Evolutionary conservation across 345 rosid genomes (phyloP), one percentile per base, ranked within the genome.

Genomic region (Cardamine occulta): DNA sequence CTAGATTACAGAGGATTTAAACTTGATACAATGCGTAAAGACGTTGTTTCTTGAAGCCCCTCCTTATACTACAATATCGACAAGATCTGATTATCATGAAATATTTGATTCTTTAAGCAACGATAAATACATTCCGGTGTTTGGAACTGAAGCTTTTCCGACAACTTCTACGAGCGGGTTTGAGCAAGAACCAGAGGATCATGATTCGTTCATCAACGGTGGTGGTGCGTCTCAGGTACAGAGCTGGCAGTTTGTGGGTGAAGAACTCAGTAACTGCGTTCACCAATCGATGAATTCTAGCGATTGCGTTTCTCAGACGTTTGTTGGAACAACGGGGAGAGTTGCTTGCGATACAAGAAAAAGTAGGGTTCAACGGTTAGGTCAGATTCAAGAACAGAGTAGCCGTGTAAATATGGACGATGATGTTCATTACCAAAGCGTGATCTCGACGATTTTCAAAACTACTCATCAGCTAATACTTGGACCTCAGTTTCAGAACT

Each of bases 1-100:
- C 51, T 70, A 96, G 99, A 86, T 96, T 76, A 60, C 77, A 79
- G 99, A 96, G 80, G 98, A 96, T 70, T 81, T 68, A 3, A 72
- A 81, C 71, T 83, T 93, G 63, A 83, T 96, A 72, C 91, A 84
- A 71, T 81, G 64, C 39, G 72, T 91, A 12, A 84, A 87, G 81
- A 72, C 83, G 11, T 83, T 83, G 47, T 85, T 88, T 74, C 81
- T 91, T 79, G 96, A 86, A 74, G 71, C 69, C 74, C 85, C 86
- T 35, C 84, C 86, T 40, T 80, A 53, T 53, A 68, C 81, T 2
- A 24, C 60, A 34, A 73, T 78, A 51, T 74, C 85, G 53, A 68
- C 62, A 8, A 79, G 72, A 72, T 74, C 85, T 2, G 80, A 79
- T 63, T 58, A 21, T 48, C 75, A 66, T 69, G 82, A 81, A 31